Evolutionary conservation across 192 early-diverging fungal genomes (phyloP), one percentile per base, ranked within the genome.

Genomic region (Allomyces arbusculus): DNA sequence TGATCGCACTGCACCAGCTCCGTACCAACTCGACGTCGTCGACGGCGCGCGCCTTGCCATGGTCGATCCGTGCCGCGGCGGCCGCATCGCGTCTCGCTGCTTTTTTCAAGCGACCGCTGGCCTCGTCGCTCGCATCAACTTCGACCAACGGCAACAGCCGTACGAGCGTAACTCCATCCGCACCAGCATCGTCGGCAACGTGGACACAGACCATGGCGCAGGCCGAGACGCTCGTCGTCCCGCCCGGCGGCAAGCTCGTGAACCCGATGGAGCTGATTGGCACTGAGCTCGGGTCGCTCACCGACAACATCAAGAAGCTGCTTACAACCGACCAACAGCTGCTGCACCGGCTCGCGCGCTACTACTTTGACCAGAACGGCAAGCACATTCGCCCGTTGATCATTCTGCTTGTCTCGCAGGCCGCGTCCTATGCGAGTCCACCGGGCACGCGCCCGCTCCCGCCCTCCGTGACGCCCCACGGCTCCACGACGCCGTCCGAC

Each of bases 331-430:
- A 86, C 19, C 92, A 95, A 69, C 92, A 93, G 24, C 86, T 95
- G 70, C 76, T 98, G 16, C 82, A 88, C 61, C 92, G 89, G 19
- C 84, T 98, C 61, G 84, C 83, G 63, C 84, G 83, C 67, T 93
- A 98, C 73, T 98, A 98, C 71, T 92, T 95, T 69, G 79, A 84
- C 22, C 82, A 88, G 14, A 72, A 76, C 61, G 91, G 91, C 24
- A 95, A 98, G 72, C 90, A 91, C 70, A 84, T 98, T 26, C 83
- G 95, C 28, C 95, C 95, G 10, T 72, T 98, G 61, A 71, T 98
- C 44, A 91, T 98, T 19, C 79, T 95, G 45, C 82, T 98, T 58
- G 82, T 94, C 44, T 84, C 91, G 10, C 84, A 90, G 73, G 95
- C 95, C 5, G 90, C 88, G 16, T 84, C 82, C 44, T 73, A 80